Evolutionary conservation across 345 rosid genomes (phyloP), one percentile per base, ranked within the genome.

Genomic region (Zanthoxylum bungeanum): DNA sequence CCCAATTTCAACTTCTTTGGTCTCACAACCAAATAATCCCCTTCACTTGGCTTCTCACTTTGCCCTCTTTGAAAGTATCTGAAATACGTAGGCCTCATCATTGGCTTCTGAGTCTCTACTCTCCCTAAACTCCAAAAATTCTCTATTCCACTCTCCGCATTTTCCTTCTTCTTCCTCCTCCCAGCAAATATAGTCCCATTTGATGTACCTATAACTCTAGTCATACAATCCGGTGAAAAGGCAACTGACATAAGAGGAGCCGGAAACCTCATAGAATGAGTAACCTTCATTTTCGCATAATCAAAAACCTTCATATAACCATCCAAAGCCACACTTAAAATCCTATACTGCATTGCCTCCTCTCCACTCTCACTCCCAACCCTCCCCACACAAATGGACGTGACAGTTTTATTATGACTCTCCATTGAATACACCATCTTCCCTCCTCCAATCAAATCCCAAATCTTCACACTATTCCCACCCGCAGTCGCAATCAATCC

Each of bases 291-390:
- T 60, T 80, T 85, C 2, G 86, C 83, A 80, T 85, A 92, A 78
- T 95, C 98, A 33, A 95, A 92, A 47, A 86, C 97, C 70, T 95
- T 95, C 98, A 90, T 85, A 65, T 95, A 90, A 27, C 98, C 98
- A 61, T 95, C 99, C 24, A 95, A 80, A 57, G 88, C 93, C 40
- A 90, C 97, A 61, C 98, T 95, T 75, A 89, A 71, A 60, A 95
- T 82, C 62, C 98, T 84, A 76, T 82, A 68, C 77, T 89, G 83
- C 76, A 63, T 59, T 5, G 72, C 66, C 31, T 85, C 89, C 17
- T 75, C 87, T 2, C 73, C 82, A 31, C 56, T 68, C 52, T 76
- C 85, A 60, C 77, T 70, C 65, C 85, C 83, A 66, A 85, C 40
- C 40, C 78, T 87, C 36, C 93, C 97, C 0, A 85, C 82, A 61